These are phyloP conservation scores for Lipomyces yamadae DNA, from an alignment of 805 yeast species.

Conservation along the genomic window DNA sequence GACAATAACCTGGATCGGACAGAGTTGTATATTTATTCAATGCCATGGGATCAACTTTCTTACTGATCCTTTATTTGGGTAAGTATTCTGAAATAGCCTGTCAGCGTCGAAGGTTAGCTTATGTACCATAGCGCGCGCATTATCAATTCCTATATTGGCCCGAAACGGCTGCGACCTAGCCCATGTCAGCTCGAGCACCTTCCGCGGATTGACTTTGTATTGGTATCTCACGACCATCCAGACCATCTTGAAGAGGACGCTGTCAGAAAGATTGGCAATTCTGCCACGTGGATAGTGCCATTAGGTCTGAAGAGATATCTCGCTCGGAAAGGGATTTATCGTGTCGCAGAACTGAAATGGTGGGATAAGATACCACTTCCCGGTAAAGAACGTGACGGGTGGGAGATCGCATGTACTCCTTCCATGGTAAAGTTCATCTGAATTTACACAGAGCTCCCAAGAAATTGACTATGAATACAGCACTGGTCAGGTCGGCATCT, in stretches of 20 bases:
- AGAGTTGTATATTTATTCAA: constrained; percentile 79
- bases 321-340: constrained; percentile 61
- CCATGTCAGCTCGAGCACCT: constrained; percentile 70
- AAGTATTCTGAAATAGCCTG: background rate
- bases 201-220: constrained; percentile 68
- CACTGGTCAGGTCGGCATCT: constrained; percentile 93
- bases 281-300: constrained; percentile 84
- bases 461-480: constrained; percentile 50
- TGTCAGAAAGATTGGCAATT: constrained; percentile 59
- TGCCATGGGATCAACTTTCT: constrained; percentile 72
- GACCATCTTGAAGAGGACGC: constrained; percentile 82
- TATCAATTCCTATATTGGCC: constrained; percentile 70
- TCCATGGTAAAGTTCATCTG: constrained; percentile 51
- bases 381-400: constrained; percentile 52
- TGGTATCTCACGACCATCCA: constrained; percentile 94
- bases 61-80: constrained; percentile 78
- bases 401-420: constrained; percentile 86
- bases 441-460: background rate
- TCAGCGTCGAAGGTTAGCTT: background rate
- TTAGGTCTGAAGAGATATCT: constrained; percentile 69
- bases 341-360: constrained; percentile 84
- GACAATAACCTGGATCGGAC: constrained; percentile 91
- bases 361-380: constrained; percentile 72
- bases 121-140: constrained; percentile 55
- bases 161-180: constrained; percentile 77